Evolutionary conservation across 257 asterid genomes (phyloP).

Genomic region (Nicotiana paniculata): DNA sequence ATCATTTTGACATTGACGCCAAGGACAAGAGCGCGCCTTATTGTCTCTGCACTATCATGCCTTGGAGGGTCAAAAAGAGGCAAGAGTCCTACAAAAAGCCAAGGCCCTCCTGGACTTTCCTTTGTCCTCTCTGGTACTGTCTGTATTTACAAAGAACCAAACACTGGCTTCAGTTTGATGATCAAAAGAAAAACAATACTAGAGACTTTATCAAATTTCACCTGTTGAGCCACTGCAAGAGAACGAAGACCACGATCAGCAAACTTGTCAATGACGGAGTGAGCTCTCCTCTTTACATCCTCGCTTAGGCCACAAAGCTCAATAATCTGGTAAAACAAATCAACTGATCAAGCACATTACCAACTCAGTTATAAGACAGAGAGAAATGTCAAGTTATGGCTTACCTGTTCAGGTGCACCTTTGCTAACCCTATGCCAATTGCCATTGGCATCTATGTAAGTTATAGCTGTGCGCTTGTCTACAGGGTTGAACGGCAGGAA

Average conservation of each 20-base stretch:
- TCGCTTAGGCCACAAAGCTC: slow-evolving; percentile 34
- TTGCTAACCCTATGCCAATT: slow-evolving; percentile 86
- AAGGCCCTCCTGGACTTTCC: slow-evolving; percentile 49
- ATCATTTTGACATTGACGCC: slow-evolving; percentile 64
- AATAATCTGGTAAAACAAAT: slow-evolving; percentile 23
- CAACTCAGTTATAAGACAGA: not conserved
- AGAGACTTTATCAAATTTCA: not conserved
- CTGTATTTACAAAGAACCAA: slow-evolving; percentile 17
- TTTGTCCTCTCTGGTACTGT: slow-evolving; percentile 42
- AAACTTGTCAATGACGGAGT: slow-evolving; percentile 40
- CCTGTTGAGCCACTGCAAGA: slow-evolving; percentile 51
- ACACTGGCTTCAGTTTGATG: not conserved
- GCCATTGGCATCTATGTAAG: slow-evolving; percentile 60
- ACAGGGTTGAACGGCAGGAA: slow-evolving; percentile 90
- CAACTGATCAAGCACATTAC: not conserved
- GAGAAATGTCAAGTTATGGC: not conserved
- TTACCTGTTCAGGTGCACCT: slow-evolving; percentile 97
- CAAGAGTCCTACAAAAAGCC: slow-evolving; percentile 51
- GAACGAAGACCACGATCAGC: slow-evolving; percentile 62
- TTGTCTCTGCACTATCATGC: slow-evolving; percentile 53
- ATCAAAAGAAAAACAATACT: not conserved
- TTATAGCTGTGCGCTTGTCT: slow-evolving; percentile 85
- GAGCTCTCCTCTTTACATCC: slow-evolving; percentile 29
- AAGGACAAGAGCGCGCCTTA: slow-evolving; percentile 41
- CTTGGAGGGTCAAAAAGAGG: slow-evolving; percentile 64